Conservation (phyloP, 805 yeast species). For the Monosporozyma unispora region DNA sequence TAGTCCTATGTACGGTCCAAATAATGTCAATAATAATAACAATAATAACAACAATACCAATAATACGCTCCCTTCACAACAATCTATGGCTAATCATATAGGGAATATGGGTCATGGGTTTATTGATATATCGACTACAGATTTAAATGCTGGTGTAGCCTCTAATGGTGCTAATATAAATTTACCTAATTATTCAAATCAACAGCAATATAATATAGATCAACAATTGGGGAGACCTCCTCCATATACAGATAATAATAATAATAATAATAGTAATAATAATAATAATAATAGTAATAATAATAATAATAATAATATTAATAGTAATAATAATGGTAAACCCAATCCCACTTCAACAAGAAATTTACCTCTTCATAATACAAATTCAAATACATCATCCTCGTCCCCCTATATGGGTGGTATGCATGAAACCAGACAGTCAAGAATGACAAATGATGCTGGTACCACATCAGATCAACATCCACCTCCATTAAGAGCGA, state of each 20-base stretch:
- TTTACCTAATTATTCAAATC: neutral
- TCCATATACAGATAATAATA: neutral
- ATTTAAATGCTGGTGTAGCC: neutral
- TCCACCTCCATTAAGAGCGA: constrained; percentile 4
- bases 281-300: neutral
- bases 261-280: neutral
- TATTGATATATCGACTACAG: neutral
- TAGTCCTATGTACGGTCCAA: neutral
- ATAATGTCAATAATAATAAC: neutral
- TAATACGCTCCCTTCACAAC: neutral
- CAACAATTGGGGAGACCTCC: neutral
- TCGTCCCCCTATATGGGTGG: neutral
- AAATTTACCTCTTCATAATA: neutral
- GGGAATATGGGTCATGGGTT: neutral
- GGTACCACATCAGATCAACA: neutral
- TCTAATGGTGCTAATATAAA: neutral
- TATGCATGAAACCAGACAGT: neutral
- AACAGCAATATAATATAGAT: neutral
- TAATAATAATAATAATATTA: neutral
- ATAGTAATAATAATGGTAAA: too few species aligned
- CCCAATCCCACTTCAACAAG: too few species aligned
- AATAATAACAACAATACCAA: neutral
- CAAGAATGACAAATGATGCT: neutral
- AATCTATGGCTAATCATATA: neutral
- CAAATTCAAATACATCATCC: neutral